Conservation (phyloP, 2,329 filamentous ascomycete species). For the Ophiocordyceps camponoti-leonardi region DNA sequence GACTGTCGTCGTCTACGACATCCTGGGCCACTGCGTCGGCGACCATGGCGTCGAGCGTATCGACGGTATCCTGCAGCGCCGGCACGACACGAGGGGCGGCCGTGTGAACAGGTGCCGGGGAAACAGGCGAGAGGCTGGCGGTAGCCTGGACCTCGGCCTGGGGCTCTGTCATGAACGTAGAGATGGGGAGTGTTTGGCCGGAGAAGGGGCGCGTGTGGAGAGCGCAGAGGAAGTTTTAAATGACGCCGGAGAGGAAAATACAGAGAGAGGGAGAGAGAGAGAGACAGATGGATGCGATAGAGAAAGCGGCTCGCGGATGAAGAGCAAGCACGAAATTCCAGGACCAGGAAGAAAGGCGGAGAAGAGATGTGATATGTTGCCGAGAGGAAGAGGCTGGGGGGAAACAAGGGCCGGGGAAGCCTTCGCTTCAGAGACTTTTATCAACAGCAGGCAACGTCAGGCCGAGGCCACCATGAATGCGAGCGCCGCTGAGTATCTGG, state of each 20-base stretch:
- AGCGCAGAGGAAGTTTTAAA: slow-evolving; percentile 2
- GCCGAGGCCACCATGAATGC: not conserved
- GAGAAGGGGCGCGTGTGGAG: slow-evolving; percentile 2
- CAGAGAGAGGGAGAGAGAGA: not conserved
- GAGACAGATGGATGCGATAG: no score
- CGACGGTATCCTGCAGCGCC: slow-evolving; percentile 33
- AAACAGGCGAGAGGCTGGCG: slow-evolving; percentile 33
- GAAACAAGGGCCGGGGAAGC: not conserved
- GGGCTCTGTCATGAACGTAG: slow-evolving; percentile 26
- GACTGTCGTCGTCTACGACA: slow-evolving; percentile 27
- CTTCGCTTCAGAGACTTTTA: not conserved
- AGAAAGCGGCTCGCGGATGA: no score
- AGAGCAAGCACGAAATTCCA: no score
- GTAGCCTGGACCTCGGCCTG: slow-evolving; percentile 32
- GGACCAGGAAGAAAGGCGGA: no score
- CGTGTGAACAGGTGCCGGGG: slow-evolving; percentile 29
- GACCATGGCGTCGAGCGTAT: slow-evolving; percentile 29
- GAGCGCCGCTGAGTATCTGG: not conserved
- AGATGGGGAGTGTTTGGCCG: not conserved
- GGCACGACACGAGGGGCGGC: slow-evolving; percentile 29
- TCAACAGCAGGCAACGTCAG: not conserved
- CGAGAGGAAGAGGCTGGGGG: not conserved
- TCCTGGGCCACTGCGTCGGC: slow-evolving; percentile 18
- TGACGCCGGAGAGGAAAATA: not conserved
- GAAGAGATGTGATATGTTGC: not conserved